phyloP scores from a whole-genome alignment of 331 rosid species.

The Cydonia oblonga region DNA sequence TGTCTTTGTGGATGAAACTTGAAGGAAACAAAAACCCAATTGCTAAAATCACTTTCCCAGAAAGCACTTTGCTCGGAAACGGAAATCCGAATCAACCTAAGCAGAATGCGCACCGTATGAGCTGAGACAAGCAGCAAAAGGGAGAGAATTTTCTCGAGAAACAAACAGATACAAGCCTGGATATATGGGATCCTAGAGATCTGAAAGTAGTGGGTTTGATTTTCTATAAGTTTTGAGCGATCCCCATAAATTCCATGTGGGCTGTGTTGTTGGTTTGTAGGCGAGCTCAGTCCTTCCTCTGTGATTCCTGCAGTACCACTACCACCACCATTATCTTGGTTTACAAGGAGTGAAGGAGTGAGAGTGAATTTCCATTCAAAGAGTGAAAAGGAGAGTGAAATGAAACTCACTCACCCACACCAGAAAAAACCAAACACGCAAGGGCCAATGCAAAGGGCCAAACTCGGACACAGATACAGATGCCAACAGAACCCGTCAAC shows the following conservation, averaged over 20 bases:
- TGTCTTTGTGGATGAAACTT: constrained; percentile 16
- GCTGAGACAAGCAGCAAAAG: constrained; percentile 26
- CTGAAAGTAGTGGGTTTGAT: constrained; percentile 37
- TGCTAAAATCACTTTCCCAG: constrained; percentile 25
- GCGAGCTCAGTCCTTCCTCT: constrained; percentile 19
- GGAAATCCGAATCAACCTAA: constrained; percentile 35
- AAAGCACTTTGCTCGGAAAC: constrained; percentile 20
- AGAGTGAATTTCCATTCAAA: not conserved
- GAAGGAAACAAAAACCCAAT: constrained; percentile 22
- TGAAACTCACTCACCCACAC: constrained; percentile 14
- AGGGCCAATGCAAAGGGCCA: constrained; percentile 51
- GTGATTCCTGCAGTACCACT: constrained; percentile 21
- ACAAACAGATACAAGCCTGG: constrained; percentile 23
- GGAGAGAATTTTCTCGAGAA: constrained; percentile 34
- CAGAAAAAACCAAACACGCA: constrained; percentile 40
- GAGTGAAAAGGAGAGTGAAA: constrained; percentile 18
- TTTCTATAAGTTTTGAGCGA: constrained; percentile 26
- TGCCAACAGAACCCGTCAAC: constrained; percentile 27
- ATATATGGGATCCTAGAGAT: constrained; percentile 80
- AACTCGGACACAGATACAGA: constrained; percentile 49
- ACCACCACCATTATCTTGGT: constrained; percentile 29
- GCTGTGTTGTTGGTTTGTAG: constrained; percentile 10
- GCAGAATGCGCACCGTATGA: constrained; percentile 18
- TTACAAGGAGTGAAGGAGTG: not conserved
- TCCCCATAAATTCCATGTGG: constrained; percentile 45